Evolutionary conservation across 768 basidiomycete species (phyloP).

Genomic region (Pisolithus marmoratus): DNA sequence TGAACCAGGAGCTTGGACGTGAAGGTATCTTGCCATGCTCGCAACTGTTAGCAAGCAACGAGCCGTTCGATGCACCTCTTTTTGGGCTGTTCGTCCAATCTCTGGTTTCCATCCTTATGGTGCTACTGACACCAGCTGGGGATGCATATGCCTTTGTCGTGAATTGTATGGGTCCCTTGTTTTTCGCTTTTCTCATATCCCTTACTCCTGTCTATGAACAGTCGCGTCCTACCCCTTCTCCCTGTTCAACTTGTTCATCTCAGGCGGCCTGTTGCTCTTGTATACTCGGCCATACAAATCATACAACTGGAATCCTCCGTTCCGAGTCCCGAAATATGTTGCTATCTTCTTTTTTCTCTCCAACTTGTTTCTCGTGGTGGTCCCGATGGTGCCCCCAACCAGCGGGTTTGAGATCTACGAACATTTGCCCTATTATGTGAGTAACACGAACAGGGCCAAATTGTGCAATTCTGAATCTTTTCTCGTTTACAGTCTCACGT

Average conservation of each 20-base stretch:
- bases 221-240: slow-evolving; percentile 54
- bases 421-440: slow-evolving; percentile 63
- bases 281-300: slow-evolving; percentile 39
- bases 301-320: slow-evolving; percentile 62
- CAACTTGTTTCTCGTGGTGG: slow-evolving; percentile 57
- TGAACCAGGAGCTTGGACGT: slow-evolving; percentile 58
- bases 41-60: slow-evolving; percentile 62
- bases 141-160: slow-evolving; percentile 72
- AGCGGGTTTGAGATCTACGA: slow-evolving; percentile 48
- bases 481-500: slow-evolving; percentile 40
- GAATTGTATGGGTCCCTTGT: slow-evolving; percentile 40
- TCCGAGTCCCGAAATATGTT: slow-evolving; percentile 45
- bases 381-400: slow-evolving; percentile 59
- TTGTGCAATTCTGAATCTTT: neutral
- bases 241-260: slow-evolving; percentile 54
- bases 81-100: slow-evolving; percentile 61
- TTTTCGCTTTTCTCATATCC: neutral
- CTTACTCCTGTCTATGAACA: slow-evolving; percentile 16
- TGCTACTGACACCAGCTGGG: slow-evolving; percentile 57
- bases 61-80: slow-evolving; percentile 64
- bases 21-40: slow-evolving; percentile 67
- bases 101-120: slow-evolving; percentile 47
- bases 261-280: slow-evolving; percentile 58
- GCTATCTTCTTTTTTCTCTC: slow-evolving; percentile 55
- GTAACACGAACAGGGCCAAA: slow-evolving; percentile 14